Evolutionary conservation across 805 yeast genomes (phyloP).

Genomic region (Schwanniomyces occidentalis): DNA sequence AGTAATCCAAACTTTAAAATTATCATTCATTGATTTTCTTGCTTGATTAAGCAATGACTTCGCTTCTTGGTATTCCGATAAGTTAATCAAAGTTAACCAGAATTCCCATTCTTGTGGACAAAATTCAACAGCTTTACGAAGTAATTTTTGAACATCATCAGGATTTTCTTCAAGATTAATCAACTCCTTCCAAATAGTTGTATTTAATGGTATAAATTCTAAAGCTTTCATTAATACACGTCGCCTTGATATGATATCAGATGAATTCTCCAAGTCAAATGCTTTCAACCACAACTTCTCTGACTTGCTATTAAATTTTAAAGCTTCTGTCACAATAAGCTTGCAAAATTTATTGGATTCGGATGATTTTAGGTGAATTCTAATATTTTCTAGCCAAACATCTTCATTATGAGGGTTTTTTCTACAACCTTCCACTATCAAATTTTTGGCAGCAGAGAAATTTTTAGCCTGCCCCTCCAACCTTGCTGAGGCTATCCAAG

Average conservation of each 20-base stretch:
- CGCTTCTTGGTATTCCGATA: constrained; percentile 50
- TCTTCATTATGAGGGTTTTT: constrained; percentile 66
- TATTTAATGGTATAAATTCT: constrained; percentile 58
- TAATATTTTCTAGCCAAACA: constrained; percentile 80
- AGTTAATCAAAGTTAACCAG: constrained; percentile 59
- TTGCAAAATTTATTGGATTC: constrained; percentile 48
- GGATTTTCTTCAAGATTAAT: constrained; percentile 58
- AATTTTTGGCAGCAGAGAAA: constrained; percentile 52
- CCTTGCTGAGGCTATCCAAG: constrained; percentile 86
- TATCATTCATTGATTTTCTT: constrained; percentile 49
- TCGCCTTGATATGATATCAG: constrained; percentile 51
- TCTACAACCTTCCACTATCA: constrained; percentile 75
- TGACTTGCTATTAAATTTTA: constrained; percentile 55
- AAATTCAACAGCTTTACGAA: constrained; percentile 66
- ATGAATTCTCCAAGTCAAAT: constrained; percentile 53
- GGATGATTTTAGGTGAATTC: constrained; percentile 51
- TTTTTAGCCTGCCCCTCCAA: constrained; percentile 68
- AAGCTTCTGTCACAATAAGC: constrained; percentile 63
- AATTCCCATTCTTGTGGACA: constrained; percentile 64
- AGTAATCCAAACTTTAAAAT: constrained; percentile 63
- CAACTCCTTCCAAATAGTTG: constrained; percentile 66
- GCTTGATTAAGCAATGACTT: constrained; percentile 59
- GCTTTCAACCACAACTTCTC: constrained; percentile 75
- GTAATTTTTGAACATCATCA: constrained; percentile 50
- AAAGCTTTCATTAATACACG: constrained; percentile 70